Conservation (phyloP, 1,139 yeast genomes). For the Candida gigantensis region DNA sequence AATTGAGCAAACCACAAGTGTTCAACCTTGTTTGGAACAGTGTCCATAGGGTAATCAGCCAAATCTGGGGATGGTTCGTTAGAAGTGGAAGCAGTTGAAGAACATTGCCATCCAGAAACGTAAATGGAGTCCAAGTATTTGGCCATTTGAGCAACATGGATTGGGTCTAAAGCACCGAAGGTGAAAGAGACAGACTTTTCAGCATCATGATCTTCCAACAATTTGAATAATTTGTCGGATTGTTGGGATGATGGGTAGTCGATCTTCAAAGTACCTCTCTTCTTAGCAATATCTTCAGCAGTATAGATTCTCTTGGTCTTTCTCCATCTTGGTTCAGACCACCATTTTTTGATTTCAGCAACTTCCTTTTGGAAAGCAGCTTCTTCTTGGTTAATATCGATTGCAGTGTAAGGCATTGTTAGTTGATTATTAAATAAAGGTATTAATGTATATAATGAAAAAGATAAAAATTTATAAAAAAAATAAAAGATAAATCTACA, state of each 20-base stretch:
- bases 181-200: conserved; percentile 82
- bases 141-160: conserved; percentile 96
- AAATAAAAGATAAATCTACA: conserved; percentile 2
- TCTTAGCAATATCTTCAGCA: conserved; percentile 85
- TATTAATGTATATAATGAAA: background rate
- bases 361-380: conserved; percentile 67
- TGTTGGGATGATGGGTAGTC: conserved; percentile 76
- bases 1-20: conserved; percentile 96
- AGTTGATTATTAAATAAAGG: background rate
- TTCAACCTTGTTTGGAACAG: conserved; percentile 98
- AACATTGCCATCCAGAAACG: conserved; percentile 98
- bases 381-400: conserved; percentile 64
- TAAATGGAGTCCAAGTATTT: conserved; percentile 89
- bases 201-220: conserved; percentile 71
- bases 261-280: conserved; percentile 75
- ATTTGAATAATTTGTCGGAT: conserved; percentile 76
- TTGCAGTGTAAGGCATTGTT: conserved; percentile 51
- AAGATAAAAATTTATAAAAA: conserved; percentile 5
- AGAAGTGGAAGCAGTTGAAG: conserved; percentile 94
- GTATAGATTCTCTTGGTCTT: conserved; percentile 86
- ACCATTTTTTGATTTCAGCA: conserved; percentile 78
- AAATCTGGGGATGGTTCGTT: conserved; percentile 98
- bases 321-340: conserved; percentile 90
- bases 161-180: conserved; percentile 95
- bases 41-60: conserved; percentile 98